Percentiles rank a stretch among this genome's conserved stretches.
These are phyloP conservation scores for Boletus subparvulus DNA, from an alignment of 768 basidiomycete genomes.

Conservation along the genomic window DNA sequence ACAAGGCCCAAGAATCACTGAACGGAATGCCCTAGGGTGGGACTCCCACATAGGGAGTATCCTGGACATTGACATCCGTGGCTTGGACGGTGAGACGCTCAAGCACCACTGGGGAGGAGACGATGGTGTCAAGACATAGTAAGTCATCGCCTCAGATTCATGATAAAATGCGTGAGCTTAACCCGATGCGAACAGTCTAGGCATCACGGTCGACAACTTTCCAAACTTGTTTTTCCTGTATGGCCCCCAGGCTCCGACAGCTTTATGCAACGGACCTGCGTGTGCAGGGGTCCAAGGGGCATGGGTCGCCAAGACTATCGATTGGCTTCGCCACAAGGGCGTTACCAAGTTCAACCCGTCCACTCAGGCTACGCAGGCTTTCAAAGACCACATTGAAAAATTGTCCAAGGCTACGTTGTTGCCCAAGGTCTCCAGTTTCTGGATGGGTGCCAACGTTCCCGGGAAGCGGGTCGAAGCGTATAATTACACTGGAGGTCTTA, in stretches of 20 bases:
- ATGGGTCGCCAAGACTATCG: slow-evolving; percentile 5
- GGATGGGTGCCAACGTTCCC: slow-evolving; percentile 8
- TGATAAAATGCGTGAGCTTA: too few relatives aligned
- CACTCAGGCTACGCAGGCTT: neutral
- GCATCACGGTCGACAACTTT: slow-evolving; percentile 7
- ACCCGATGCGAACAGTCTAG: neutral
- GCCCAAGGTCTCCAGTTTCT: slow-evolving; percentile 7
- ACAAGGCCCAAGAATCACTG: too few relatives aligned
- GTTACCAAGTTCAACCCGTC: slow-evolving; percentile 10
- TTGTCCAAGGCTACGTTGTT: neutral
- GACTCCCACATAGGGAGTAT: slow-evolving; percentile 6
- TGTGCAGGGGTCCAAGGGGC: slow-evolving; percentile 5
- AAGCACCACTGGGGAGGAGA: slow-evolving; percentile 8
- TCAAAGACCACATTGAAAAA: neutral
- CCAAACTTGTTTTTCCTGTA: slow-evolving; percentile 6
- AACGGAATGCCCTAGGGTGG: neutral
- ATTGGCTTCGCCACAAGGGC: neutral
- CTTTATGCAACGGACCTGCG: slow-evolving; percentile 2
- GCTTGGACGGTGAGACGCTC: slow-evolving; percentile 6
- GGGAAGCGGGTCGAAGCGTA: slow-evolving; percentile 11
- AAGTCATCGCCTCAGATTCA: neutral
- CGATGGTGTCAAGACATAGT: slow-evolving; percentile 8
- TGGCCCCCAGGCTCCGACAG: slow-evolving; percentile 10
- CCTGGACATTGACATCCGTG: slow-evolving; percentile 5
- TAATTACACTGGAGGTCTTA: slow-evolving; percentile 4